phyloP scores from a whole-genome alignment of 202 grass and related monocot species.

The Carex sylvatica region DNA sequence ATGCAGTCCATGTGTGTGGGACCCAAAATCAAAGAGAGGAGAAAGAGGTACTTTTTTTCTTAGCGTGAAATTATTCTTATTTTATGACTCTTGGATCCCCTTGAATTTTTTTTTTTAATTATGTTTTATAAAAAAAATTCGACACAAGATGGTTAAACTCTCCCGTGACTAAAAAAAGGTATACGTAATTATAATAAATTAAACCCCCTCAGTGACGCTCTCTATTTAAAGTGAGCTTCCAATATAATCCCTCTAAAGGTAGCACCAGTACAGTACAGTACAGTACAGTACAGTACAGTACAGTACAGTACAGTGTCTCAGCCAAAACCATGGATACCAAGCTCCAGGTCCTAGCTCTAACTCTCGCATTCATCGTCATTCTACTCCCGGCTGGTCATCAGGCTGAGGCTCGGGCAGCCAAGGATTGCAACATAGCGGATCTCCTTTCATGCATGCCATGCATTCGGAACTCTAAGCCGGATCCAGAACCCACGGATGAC shows the following conservation, averaged over 20 bases:
- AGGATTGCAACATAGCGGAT: not conserved
- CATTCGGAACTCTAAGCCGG: not conserved
- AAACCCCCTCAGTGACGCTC: not conserved
- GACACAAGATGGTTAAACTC: too few relatives aligned
- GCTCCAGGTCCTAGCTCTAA: not conserved
- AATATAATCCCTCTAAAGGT: not conserved
- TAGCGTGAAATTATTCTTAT: too few relatives aligned
- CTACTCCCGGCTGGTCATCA: not conserved
- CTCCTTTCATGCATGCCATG: conserved; percentile 11
- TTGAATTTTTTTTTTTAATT: too few relatives aligned
- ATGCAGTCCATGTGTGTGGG: too few relatives aligned
- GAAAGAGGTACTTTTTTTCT: too few relatives aligned
- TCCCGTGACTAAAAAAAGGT: too few relatives aligned
- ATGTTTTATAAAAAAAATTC: too few relatives aligned
- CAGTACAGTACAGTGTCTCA: too few relatives aligned
- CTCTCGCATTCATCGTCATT: not conserved
- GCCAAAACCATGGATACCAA: conserved; percentile 3
- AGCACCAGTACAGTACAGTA: not conserved
- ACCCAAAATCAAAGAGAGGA: too few relatives aligned
- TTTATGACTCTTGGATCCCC: too few relatives aligned
- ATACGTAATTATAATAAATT: not conserved
- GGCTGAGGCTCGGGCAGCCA: not conserved
- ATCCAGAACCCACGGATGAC: not conserved
- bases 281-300: too few relatives aligned
- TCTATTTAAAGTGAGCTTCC: conserved; percentile 5